Base-by-base conservation (phyloP, 345 rosid species). In the Clarkia xantiana region DNA sequence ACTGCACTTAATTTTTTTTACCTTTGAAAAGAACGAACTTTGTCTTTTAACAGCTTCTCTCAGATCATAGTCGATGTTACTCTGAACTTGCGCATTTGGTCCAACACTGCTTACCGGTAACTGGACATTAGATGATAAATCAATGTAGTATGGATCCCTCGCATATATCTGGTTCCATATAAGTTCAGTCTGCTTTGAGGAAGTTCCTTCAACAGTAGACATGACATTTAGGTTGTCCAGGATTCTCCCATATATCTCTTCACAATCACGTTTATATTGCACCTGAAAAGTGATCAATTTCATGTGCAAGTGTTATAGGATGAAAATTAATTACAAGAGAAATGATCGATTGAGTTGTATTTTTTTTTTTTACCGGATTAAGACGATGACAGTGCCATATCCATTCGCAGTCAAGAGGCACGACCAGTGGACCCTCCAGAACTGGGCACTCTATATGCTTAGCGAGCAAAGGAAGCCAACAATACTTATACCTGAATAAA, bases 21-120 rank as follows among this genome's bases (percentile, higher is more conserved):
- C 98, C 98, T 86, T 91, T 60, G 75, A 67, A 60, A 64, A 73
- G 74, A 91, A 91, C 16, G 96, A 80, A 65, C 68, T 73, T 70
- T 91, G 96, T 77, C 96, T 84, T 55, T 74, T 68, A 9, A 86
- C 89, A 34, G 96, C 93, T 40, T 84, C 76, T 54, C 74, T 76
- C 10, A 84, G 63, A 75, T 86, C 96, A 70, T 91, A 91, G 6
- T 54, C 53, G 44, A 83, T 71, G 70, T 62, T 44, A 73, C 72
- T 66, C 63, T 71, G 49, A 69, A 59, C 44, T 46, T 14, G 36
- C 10, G 14, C 25, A 11, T 36, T 13, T 16, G 47, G 40, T 17
- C 16, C 48, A 36, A 67, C 52, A 36, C 54, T 15, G 10, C 50
- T 55, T 3, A 8, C n/a, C 1, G 13, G 10, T 10, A 44, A 44